Conservation (phyloP, 352 stramenopile species). For the Phytopythium boreale region DNA sequence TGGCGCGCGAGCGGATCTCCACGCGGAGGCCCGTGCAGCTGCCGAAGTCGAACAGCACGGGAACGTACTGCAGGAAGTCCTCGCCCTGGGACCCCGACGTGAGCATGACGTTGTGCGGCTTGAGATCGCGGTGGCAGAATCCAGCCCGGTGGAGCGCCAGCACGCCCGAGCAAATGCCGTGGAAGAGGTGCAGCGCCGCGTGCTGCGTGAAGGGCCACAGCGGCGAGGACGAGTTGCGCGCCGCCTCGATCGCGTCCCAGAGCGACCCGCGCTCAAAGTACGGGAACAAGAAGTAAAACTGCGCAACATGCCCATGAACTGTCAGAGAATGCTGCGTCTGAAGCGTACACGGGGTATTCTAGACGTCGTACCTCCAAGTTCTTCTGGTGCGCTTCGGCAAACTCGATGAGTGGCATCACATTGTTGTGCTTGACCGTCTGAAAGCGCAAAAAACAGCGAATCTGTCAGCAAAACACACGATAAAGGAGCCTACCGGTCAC, state of each 20-base stretch:
- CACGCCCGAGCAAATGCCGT: slow-evolving; percentile 79
- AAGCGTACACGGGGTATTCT: background rate
- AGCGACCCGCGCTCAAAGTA: slow-evolving; percentile 84
- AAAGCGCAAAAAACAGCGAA: too few species aligned
- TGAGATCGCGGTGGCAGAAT: slow-evolving; percentile 85
- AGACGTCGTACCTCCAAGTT: slow-evolving; percentile 56
- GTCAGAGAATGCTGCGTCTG: background rate
- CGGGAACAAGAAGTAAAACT: slow-evolving; percentile 85
- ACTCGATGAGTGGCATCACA: slow-evolving; percentile 77
- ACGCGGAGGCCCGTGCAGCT: slow-evolving; percentile 70
- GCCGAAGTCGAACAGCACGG: slow-evolving; percentile 85
- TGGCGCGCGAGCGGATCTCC: slow-evolving; percentile 61
- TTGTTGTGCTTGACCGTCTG: slow-evolving; percentile 82
- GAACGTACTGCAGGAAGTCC: slow-evolving; percentile 71
- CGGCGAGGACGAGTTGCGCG: slow-evolving; percentile 61
- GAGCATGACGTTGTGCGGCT: slow-evolving; percentile 83
- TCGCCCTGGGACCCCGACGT: slow-evolving; percentile 58
- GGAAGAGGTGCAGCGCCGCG: slow-evolving; percentile 78
- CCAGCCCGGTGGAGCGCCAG: slow-evolving; percentile 70
- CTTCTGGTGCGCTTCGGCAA: slow-evolving; percentile 60
- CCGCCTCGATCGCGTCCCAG: slow-evolving; percentile 69
- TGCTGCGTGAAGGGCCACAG: slow-evolving; percentile 84
- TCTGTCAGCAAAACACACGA: too few species aligned
- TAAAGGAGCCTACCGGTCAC: background rate
- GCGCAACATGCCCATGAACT: background rate